Evolutionary conservation across 441 rosid species (phyloP), one percentile per base, ranked within the genome.

Genomic region (Populus hybrid): DNA sequence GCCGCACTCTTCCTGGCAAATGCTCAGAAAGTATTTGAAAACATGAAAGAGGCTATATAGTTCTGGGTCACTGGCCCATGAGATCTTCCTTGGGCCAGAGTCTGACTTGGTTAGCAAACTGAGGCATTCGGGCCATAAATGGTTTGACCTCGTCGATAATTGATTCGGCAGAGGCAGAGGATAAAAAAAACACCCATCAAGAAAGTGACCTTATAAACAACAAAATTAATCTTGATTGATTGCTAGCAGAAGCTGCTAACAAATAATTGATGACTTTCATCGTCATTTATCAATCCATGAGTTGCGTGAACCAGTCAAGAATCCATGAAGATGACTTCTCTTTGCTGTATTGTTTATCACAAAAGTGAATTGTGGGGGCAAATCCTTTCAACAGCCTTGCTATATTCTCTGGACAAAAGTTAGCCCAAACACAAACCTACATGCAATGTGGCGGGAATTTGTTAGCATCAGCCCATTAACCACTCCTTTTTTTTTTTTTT

Each of bases 401-500:
- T 11, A 35, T 68, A 42, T 80, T 78, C 81, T 75, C 80, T 64
- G 38, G 23, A 6, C 33, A 76, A 75, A 80, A 59, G 79, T 23
- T 21, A 64, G 77, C 78, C 85, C 83, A 77, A 73, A 68, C 75
- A 40, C 78, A 76, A 80, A 63, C 59, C 74, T 68, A 33, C 83
- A 78, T 53, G 79, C 75, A 64, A 24, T 21, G 10, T 73, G 84
- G 69, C 24, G 77, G 84, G 78, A 75, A 74, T 53, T 71, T 71
- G 85, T 59, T 24, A 42, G 45, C 72, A 76, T 83, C 78, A 74
- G 73, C 12, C 65, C 65, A 61, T n/a, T 21, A 21, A 8, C 69
- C 56, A 24, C 50, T 72, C 68, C 76, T n/a, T 73, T 26, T 23
- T 4, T 4, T 31, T 24, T 9, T 33, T 31, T 18, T 67, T n/a